A percentile compares a stretch with the other conserved stretches of the same genome.
Conservation (phyloP, 768 basidiomycete species). For the Tricholoma matsutake region DNA sequence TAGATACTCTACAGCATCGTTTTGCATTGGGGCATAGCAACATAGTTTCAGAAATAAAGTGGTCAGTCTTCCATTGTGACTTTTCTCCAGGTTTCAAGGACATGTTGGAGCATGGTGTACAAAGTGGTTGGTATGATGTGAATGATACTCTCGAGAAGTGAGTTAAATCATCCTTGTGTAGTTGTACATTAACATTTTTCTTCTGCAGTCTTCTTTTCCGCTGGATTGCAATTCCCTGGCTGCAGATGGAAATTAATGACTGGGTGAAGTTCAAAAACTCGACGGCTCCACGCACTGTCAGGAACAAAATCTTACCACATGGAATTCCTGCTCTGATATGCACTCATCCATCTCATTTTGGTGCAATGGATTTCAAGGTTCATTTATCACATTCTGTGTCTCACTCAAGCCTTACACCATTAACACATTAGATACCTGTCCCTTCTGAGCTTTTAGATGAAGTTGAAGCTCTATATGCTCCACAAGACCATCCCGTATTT, state of each 20-base stretch:
- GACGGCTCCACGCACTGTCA: conserved; percentile 17
- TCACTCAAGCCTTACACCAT: too few species aligned
- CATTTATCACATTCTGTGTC: too few species aligned
- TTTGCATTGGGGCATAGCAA: too few species aligned
- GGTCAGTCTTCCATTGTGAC: background rate
- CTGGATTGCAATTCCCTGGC: conserved; percentile 35
- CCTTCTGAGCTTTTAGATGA: background rate
- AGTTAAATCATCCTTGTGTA: background rate
- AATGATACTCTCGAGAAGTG: too few species aligned
- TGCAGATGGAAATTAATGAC: conserved; percentile 33
- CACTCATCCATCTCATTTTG: too few species aligned
- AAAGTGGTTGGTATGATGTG: background rate
- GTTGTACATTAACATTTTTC: background rate
- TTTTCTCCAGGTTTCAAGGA: background rate
- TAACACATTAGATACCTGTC: background rate
- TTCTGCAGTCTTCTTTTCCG: conserved; percentile 19
- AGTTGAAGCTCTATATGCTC: background rate
- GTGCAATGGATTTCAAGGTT: conserved; percentile 23
- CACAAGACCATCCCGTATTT: background rate
- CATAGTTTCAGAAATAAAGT: background rate
- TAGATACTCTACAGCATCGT: too few species aligned
- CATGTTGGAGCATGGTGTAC: background rate
- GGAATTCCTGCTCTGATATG: conserved; percentile 19
- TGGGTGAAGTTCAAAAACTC: conserved; percentile 18
- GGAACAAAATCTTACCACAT: conserved; percentile 31